Base-by-base conservation (phyloP, 2,329 filamentous ascomycete genomes). In the Aspergillus eucalypticola region DNA sequence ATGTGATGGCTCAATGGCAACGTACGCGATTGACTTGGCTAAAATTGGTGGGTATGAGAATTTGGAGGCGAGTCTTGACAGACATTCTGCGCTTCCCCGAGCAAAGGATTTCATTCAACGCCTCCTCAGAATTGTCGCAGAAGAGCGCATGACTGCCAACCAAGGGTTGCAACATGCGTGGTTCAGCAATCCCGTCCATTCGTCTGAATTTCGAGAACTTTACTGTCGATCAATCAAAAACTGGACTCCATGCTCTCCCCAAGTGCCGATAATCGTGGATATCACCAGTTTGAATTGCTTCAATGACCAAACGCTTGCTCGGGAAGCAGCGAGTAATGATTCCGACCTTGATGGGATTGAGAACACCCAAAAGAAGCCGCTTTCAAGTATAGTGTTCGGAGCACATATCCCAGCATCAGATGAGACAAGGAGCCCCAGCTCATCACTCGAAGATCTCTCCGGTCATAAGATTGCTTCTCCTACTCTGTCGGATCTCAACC, bases 151-250 rank as follows among this genome's bases (percentile, higher is more conserved):
- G 73, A 82, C 81, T 8, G 84, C 79, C 2, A 76, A 78, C n/a
- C 68, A 85, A 69, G 84, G 84, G 3, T 67, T 87, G 32, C 57
- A 69, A 8, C 84, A 87, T 70, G 58, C 67, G 8, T 88, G 86
- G 86, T 85, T 88, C 65, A 79, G 79, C 1, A 82, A 84, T 65
- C 70, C 74, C n/a, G 66, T 71, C 8, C 80, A 85, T 67, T 76
- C 72, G 19, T 68, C 69, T 13, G 77, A 81, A 17, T 80, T 85
- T 57, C 75, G 83, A 29, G 76, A 75, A 1, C 70, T 84, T 3
- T 87, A 87, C 64, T 54, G 77, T 58, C 75, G 78, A 41, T 78
- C 82, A 0, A 79, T 82, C 58, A 68, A 71, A 35, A 75, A 79
- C 56, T 87, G 85, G 85, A 70, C 71, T 56, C 83, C 82, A n/a